Evolutionary conservation across 148 eudicot genomes (phyloP).

Genomic region (Rhododendron kiyosumense): DNA sequence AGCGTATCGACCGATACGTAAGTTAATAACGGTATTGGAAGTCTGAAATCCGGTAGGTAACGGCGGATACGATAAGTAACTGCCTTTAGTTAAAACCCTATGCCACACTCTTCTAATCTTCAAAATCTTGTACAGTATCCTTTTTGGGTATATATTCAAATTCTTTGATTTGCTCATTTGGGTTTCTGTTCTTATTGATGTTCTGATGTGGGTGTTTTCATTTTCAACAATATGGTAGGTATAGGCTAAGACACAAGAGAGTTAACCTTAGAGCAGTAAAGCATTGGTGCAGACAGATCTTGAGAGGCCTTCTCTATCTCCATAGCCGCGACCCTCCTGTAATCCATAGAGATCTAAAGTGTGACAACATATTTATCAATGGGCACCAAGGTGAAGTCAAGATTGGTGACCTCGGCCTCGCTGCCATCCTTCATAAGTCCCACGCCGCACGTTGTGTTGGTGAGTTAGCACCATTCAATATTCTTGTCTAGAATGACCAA

Average conservation of each 20-base stretch:
- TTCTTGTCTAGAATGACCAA: not conserved
- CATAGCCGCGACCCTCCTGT: constrained; percentile 47
- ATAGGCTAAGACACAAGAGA: constrained; percentile 33
- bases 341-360: constrained; percentile 45
- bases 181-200: not conserved
- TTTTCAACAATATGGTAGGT: constrained; percentile 13
- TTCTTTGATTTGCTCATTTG: not conserved
- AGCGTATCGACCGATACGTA: too few relatives aligned
- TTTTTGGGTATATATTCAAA: not conserved
- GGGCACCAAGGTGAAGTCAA: constrained; percentile 50
- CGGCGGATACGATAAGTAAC: too few relatives aligned
- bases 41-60: too few relatives aligned
- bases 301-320: constrained; percentile 44
- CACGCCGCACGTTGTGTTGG: constrained; percentile 45
- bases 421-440: constrained; percentile 42
- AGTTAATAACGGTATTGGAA: too few relatives aligned
- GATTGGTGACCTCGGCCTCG: constrained; percentile 50
- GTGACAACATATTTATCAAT: constrained; percentile 45
- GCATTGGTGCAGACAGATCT: constrained; percentile 47
- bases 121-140: not conserved
- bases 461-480: constrained; percentile 6
- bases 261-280: constrained; percentile 44
- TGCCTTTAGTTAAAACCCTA: too few relatives aligned
- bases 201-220: not conserved
- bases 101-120: not conserved